Conservation (phyloP, 2,329 filamentous ascomycete species). For the Alternaria brassicicola region DNA sequence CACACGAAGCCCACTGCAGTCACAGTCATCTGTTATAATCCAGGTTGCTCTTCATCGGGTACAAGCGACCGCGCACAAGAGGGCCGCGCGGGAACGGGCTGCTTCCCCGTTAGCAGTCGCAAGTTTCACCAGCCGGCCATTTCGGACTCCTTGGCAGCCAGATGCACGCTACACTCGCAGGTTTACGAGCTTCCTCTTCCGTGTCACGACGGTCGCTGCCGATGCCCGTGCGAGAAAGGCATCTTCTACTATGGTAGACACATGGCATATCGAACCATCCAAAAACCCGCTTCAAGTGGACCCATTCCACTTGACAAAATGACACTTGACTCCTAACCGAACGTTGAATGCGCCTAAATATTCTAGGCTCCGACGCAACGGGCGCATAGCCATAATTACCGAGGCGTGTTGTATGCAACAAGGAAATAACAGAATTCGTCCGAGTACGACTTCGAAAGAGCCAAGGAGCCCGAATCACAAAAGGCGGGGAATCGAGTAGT, state of each 20-base stretch:
- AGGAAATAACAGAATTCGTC: not conserved
- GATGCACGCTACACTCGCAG: not conserved
- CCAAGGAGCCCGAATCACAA: not conserved
- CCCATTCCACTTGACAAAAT: not conserved
- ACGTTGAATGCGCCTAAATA: not conserved
- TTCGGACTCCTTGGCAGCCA: constrained; percentile 7
- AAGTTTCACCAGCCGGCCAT: not conserved
- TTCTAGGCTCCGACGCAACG: not conserved
- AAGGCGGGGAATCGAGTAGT: not conserved
- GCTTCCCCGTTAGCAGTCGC: not conserved
- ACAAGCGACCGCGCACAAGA: not conserved
- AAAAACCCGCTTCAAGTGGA: not conserved
- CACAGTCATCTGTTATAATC: not conserved
- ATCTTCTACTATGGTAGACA: not conserved
- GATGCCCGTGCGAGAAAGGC: not conserved
- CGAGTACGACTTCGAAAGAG: not conserved
- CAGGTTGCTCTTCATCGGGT: not conserved
- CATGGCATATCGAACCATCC: not conserved
- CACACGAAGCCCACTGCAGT: not conserved
- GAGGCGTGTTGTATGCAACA: not conserved
- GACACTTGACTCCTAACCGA: not conserved
- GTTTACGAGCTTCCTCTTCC: not conserved
- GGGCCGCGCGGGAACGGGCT: not conserved
- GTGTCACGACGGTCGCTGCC: not conserved
- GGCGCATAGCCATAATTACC: constrained; percentile 1